Evolutionary conservation across 2,329 filamentous ascomycete species (phyloP).

Genomic region (Metarhizium humberi): DNA sequence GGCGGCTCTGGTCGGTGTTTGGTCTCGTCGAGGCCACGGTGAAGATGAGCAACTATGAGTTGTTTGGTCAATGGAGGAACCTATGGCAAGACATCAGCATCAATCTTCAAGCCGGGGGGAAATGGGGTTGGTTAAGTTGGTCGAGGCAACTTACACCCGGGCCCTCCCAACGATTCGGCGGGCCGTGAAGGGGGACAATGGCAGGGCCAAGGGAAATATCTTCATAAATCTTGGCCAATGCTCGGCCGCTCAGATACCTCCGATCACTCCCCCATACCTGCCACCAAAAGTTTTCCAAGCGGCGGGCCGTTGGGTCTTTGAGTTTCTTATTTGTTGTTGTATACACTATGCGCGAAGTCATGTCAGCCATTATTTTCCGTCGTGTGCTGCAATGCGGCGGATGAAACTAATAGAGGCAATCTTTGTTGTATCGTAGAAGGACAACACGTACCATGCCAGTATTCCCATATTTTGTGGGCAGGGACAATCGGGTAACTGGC

Average conservation of each 20-base stretch:
- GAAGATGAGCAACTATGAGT: constrained; percentile 16
- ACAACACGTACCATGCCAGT: constrained; percentile 44
- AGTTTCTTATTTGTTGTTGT: constrained; percentile 50
- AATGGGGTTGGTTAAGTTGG: not conserved
- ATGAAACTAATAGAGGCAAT: not conserved
- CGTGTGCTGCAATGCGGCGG: not conserved
- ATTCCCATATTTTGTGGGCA: constrained; percentile 42
- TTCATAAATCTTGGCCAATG: constrained; percentile 46
- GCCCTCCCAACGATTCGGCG: constrained; percentile 43
- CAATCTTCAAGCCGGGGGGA: too few species aligned
- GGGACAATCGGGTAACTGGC: constrained; percentile 41
- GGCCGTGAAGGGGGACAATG: constrained; percentile 45
- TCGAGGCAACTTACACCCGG: constrained; percentile 29
- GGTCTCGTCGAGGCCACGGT: constrained; percentile 6
- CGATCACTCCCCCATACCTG: constrained; percentile 54
- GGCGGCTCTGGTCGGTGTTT: constrained; percentile 8
- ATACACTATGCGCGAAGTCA: constrained; percentile 36
- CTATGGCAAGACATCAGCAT: constrained; percentile 10
- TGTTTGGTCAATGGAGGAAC: constrained; percentile 19
- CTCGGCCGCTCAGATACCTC: constrained; percentile 40
- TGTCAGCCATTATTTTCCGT: not conserved
- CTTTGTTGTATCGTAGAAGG: too few species aligned
- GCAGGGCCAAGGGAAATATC: constrained; percentile 50
- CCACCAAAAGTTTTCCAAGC: constrained; percentile 58
- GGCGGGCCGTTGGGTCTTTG: constrained; percentile 51